Conservation (phyloP, 352 stramenopile genomes). For the Achlya hypogyna region DNA sequence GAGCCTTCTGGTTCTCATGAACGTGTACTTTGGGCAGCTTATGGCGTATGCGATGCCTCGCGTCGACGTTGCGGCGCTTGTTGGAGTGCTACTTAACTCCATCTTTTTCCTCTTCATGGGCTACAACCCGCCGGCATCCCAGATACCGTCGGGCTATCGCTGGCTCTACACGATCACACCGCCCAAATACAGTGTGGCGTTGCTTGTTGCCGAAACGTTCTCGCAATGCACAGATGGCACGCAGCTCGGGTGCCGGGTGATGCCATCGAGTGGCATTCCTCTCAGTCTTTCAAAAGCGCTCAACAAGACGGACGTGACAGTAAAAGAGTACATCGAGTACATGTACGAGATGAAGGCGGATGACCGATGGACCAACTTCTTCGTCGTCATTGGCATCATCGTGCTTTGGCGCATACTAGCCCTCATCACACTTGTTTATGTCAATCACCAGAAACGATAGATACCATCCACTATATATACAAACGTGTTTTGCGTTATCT, state of each 20-base stretch:
- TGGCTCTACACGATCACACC: conserved; percentile 47
- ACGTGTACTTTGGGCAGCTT: conserved; percentile 66
- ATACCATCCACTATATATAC: neutral
- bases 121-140: conserved; percentile 38
- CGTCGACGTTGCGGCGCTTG: conserved; percentile 32
- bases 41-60: conserved; percentile 45
- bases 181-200: conserved; percentile 26
- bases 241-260: conserved; percentile 40
- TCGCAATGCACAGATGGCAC: conserved; percentile 8
- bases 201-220: conserved; percentile 16
- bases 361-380: conserved; percentile 29
- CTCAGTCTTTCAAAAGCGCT: neutral
- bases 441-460: conserved; percentile 30
- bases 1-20: conserved; percentile 38
- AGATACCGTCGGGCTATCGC: conserved; percentile 42
- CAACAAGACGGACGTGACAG: conserved; percentile 12
- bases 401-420: conserved; percentile 24
- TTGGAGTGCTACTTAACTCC: conserved; percentile 31
- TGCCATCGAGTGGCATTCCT: conserved; percentile 19
- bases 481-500: no score
- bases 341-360: conserved; percentile 28
- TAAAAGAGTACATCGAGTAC: conserved; percentile 28
- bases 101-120: conserved; percentile 33
- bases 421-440: conserved; percentile 28
- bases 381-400: conserved; percentile 26